Base-by-base conservation (phyloP, 345 rosid species). In the Triadica sebifera region DNA sequence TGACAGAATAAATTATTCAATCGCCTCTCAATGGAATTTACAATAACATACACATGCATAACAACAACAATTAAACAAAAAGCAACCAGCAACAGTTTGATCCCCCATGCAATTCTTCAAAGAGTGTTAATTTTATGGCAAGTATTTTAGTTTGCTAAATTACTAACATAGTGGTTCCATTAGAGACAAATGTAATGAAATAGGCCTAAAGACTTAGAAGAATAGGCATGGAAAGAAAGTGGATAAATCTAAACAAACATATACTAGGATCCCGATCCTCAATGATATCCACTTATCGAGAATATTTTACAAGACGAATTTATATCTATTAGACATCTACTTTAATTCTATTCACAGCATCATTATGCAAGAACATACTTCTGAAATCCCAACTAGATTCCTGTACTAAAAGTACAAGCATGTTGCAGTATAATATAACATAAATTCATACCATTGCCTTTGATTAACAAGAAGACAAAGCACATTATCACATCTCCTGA, bases 1-100 rank as follows among this genome's bases (percentile, higher is more conserved):
- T 22, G 41, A 41, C 25, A 43, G 43, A 66, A 67, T 50, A 15
- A 77, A 52, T 72, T 53, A 57, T 67, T 67, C 37, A 47, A 65
- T 24, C 41, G 65, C 25, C 59, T 16, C 22, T 3, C 52, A 16
- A 8, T 11, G 10, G 62, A 51, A 53, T 51, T 43, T 16, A 65
- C 29, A 3, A 0, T 16, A n/a, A 65, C 51, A 9, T 8, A 24
- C 0, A 50, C 3, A 5, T 20, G 8, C 20, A 68, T 0, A 51
- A 38, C 5, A 29, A 15, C 29, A 61, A 49, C 3, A 25, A 45
- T 34, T 3, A 51, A 4, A 71, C 17, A 38, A n/a, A 3, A 6
- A 41, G 56, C 66, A 46, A 68, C 4, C 46, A 29, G 45, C 8
- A 29, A 52, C 13, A 19, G 10, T 67, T 67, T 8, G 38, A 25